Evolutionary conservation across 768 basidiomycete genomes (phyloP).

Genomic region (Phanerochaete carnosa): DNA sequence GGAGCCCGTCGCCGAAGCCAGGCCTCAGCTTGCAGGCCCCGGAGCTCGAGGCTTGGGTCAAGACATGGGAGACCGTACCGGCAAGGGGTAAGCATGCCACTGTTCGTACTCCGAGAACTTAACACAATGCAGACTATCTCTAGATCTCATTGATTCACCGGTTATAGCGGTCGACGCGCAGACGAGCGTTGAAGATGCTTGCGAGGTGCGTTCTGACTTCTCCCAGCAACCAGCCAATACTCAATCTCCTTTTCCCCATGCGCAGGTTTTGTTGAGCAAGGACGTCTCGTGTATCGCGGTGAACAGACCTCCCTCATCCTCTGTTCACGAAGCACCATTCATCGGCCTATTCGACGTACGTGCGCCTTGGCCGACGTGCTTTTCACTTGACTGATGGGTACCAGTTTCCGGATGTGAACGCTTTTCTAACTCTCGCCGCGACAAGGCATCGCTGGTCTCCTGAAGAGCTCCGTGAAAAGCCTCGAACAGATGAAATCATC

Average conservation of each 20-base stretch:
- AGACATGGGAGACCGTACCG: slow-evolving; percentile 50
- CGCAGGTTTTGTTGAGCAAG: slow-evolving; percentile 59
- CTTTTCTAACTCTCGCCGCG: slow-evolving; percentile 82
- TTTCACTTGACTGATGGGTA: background rate
- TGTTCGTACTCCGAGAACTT: background rate
- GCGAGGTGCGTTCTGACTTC: slow-evolving; percentile 49
- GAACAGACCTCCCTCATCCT: slow-evolving; percentile 29
- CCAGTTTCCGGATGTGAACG: slow-evolving; percentile 83
- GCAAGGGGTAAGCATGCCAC: slow-evolving; percentile 49
- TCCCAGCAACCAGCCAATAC: background rate
- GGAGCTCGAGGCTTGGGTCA: slow-evolving; percentile 52
- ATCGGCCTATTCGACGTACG: slow-evolving; percentile 77
- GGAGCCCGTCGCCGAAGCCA: slow-evolving; percentile 24
- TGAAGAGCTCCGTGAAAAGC: slow-evolving; percentile 57
- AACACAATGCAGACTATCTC: background rate
- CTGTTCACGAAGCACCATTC: slow-evolving; percentile 26
- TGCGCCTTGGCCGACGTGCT: background rate
- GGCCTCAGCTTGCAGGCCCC: slow-evolving; percentile 26
- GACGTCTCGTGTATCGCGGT: slow-evolving; percentile 66
- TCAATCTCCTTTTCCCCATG: background rate
- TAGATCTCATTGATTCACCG: slow-evolving; percentile 70
- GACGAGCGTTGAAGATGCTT: slow-evolving; percentile 77
- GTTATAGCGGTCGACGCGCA: slow-evolving; percentile 68
- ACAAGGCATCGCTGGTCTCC: slow-evolving; percentile 66
- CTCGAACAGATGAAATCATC: slow-evolving; percentile 65